Evolutionary conservation across 179 eudicot genomes (phyloP).

Genomic region (Carnegiea gigantea): DNA sequence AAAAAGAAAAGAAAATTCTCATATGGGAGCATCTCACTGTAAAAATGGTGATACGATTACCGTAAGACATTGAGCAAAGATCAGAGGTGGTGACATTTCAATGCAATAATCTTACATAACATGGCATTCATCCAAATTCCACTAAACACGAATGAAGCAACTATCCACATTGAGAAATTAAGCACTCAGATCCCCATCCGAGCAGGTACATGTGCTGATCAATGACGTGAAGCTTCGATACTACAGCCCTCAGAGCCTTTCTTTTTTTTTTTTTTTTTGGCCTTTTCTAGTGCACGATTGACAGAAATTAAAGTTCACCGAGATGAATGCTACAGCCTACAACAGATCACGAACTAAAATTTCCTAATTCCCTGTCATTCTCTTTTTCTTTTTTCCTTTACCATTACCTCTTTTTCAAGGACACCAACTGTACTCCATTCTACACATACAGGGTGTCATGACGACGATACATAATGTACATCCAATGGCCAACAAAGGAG

Average conservation of each 20-base stretch:
- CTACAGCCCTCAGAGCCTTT: neutral
- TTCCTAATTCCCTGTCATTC: neutral
- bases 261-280: too few relatives aligned
- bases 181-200: too few relatives aligned
- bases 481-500: conserved; percentile 14
- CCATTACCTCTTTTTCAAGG: conserved; percentile 14
- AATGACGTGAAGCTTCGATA: neutral
- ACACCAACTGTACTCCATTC: conserved; percentile 19
- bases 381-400: neutral
- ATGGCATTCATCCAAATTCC: too few relatives aligned
- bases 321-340: neutral
- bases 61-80: too few relatives aligned
- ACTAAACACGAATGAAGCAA: too few relatives aligned
- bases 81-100: too few relatives aligned
- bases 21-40: too few relatives aligned
- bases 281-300: too few relatives aligned
- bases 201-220: neutral
- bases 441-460: conserved; percentile 22
- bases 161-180: too few relatives aligned
- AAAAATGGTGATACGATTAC: too few relatives aligned
- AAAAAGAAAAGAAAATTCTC: too few relatives aligned
- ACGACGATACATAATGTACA: conserved; percentile 43
- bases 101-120: too few relatives aligned
- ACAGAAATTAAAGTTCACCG: neutral
- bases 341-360: neutral